Evolutionary conservation across 1,284 basidiomycete genomes (phyloP), one percentile per base, ranked within the genome.

Genomic region (Naganishia sp.): DNA sequence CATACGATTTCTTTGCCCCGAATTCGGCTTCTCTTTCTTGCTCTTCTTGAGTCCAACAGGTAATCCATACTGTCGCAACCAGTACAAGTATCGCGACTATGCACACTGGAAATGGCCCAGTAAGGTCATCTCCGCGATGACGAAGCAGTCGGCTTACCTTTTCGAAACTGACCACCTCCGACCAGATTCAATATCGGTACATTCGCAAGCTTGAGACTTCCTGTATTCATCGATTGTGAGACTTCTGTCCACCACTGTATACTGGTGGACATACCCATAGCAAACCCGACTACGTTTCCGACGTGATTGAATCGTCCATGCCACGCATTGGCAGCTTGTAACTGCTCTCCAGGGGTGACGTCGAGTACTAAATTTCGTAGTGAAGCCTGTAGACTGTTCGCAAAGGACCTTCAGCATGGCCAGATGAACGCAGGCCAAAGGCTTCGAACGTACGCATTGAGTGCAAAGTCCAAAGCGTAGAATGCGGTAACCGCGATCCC

Each of bases 301-400:
- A 92, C 87, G 75, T 96, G 92, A 55, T 87, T 89, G 90, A 96
- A 94, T 66, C 92, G 84, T 18, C 94, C 92, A 72, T 97, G 93
- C 94, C 95, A 99, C n/a, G 95, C 95, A 80, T 97, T 99, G 6
- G 90, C 94, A 16, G 87, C 84, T 70, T 89, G 93, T 43, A 97
- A 85, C 78, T 98, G 94, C 69, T 89, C 85, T 3, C 88, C 85
- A 4, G 93, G 93, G 0, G 92, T 87, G 53, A 94, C 82, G 77
- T 99, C 95, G 66, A 99, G 84, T 15, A 97, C 84, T 25, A 99
- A 85, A 75, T 96, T 96, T 43, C 94, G 85, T 23, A 95, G 81
- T 3, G 93, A 93, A 0, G 93, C 94, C 84, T 97, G 94, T 52
- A 97, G 81, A 3, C 90, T 92, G 18, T 45, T 15, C 48, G 2